Percentiles rank a stretch among this genome's conserved stretches.
These are phyloP conservation scores for Botrytis galanthina DNA, from an alignment of 2,329 filamentous ascomycete genomes.

Conservation along the genomic window DNA sequence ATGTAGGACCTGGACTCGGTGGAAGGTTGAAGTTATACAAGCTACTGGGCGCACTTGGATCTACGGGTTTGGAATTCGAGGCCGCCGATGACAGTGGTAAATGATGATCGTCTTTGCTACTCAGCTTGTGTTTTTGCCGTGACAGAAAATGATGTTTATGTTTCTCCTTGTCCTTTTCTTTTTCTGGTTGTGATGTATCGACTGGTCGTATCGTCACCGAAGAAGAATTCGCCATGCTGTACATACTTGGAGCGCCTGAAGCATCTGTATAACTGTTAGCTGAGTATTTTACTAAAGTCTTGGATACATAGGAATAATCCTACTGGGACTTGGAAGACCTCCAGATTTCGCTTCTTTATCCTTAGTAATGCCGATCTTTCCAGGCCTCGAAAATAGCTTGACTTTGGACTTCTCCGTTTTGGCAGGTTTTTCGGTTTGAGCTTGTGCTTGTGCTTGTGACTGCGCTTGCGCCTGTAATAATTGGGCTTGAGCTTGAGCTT, in stretches of 20 bases:
- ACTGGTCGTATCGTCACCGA: conserved; percentile 70
- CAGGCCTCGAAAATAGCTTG: conserved; percentile 76
- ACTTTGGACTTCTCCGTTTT: conserved; percentile 73
- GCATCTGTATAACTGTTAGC: conserved; percentile 6
- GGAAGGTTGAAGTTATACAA: conserved; percentile 77
- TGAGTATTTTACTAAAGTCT: conserved; percentile 50
- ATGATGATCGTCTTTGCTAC: conserved; percentile 68
- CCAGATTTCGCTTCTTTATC: conserved; percentile 63
- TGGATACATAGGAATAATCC: conserved; percentile 61
- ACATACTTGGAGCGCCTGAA: conserved; percentile 60
- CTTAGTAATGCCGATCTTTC: conserved; percentile 68
- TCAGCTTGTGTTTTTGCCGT: conserved; percentile 74
- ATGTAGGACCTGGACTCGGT: conserved; percentile 65
- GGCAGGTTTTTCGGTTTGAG: conserved; percentile 54
- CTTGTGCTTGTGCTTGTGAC: background rate
- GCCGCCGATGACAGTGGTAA: conserved; percentile 72
- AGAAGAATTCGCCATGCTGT: conserved; percentile 73
- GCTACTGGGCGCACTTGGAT: conserved; percentile 71
- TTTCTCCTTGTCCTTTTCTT: conserved; percentile 62
- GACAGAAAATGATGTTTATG: conserved; percentile 79
- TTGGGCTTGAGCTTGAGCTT: background rate
- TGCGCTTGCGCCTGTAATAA: conserved; percentile 37
- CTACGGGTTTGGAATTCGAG: conserved; percentile 73
- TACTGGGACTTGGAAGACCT: conserved; percentile 69
- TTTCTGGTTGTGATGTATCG: conserved; percentile 49